Conservation (phyloP, 164 flowering plant genomes). For the Brasenia schreberi region DNA sequence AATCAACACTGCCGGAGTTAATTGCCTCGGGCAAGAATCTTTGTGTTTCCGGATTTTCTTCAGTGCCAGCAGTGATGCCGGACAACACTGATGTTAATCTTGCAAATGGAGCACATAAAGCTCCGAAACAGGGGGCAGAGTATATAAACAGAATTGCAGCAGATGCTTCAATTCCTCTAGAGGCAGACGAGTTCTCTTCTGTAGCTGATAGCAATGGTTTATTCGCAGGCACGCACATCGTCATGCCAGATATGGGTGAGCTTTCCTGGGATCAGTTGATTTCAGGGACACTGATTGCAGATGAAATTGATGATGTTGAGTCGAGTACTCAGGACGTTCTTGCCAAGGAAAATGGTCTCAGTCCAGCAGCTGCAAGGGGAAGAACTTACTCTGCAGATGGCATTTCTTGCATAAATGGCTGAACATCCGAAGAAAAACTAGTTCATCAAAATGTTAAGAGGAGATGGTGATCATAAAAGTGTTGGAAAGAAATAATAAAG, state of each 20-base stretch:
- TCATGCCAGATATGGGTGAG: conserved; percentile 43
- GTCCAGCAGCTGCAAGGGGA: conserved; percentile 9
- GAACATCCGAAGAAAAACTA: background rate
- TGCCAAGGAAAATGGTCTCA: conserved; percentile 12
- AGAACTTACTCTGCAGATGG: conserved; percentile 51
- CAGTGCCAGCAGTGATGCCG: conserved; percentile 11
- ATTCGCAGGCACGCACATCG: conserved; percentile 20
- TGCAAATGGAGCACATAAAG: conserved; percentile 10
- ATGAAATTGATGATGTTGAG: conserved; percentile 31
- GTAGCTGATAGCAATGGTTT: conserved; percentile 18
- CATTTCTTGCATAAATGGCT: conserved; percentile 20
- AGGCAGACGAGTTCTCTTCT: conserved; percentile 13
- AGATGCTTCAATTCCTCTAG: conserved; percentile 16
- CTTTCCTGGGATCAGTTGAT: conserved; percentile 29
- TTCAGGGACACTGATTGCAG: conserved; percentile 25
- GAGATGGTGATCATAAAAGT: no score
- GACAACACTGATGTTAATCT: conserved; percentile 10
- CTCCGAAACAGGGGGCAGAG: conserved; percentile 10
- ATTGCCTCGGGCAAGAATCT: background rate
- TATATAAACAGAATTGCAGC: conserved; percentile 13
- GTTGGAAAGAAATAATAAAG: no score
- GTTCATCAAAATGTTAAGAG: no score
- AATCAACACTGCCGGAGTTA: no score
- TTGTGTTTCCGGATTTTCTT: conserved; percentile 10
- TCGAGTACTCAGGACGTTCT: conserved; percentile 17